Conservation (phyloP, 305 asterid species). For the Rubia peregrina region DNA sequence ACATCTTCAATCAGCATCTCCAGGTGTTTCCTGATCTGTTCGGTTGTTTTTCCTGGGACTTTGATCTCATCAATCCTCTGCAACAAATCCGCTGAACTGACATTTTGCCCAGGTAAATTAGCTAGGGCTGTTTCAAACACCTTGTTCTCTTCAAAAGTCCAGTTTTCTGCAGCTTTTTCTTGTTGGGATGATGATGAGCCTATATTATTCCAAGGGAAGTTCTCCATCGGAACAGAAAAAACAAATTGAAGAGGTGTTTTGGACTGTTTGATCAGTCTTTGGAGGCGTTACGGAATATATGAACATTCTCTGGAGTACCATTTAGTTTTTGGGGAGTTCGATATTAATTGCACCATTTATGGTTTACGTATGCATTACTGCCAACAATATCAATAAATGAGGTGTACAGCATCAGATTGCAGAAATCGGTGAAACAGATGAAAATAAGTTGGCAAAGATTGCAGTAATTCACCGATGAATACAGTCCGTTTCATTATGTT, state of each 20-base stretch:
- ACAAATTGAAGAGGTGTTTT: not conserved
- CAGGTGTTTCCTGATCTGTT: slow-evolving; percentile 15
- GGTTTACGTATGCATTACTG: too few species aligned
- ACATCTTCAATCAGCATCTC: slow-evolving; percentile 14
- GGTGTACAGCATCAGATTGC: not conserved
- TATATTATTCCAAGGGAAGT: too few species aligned
- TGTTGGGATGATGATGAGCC: not conserved
- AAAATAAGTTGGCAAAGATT: too few species aligned
- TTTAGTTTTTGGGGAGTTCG: not conserved
- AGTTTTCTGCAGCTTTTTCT: slow-evolving; percentile 3
- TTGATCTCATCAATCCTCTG: slow-evolving; percentile 4
- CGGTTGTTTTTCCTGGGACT: slow-evolving; percentile 13
- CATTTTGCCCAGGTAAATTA: not conserved
- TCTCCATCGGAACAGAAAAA: not conserved
- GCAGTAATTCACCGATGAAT: too few species aligned
- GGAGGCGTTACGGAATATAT: not conserved
- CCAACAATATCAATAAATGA: not conserved
- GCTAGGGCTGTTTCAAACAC: slow-evolving; percentile 17
- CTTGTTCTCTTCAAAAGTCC: slow-evolving; percentile 20
- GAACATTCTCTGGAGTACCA: not conserved
- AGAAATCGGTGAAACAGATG: too few species aligned
- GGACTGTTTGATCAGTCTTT: not conserved
- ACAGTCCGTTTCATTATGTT: too few species aligned
- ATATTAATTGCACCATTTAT: not conserved
- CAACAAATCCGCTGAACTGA: slow-evolving; percentile 13